These are phyloP conservation scores for Rhododendron vialii DNA, from an alignment of 148 eudicot species.

Conservation along the genomic window DNA sequence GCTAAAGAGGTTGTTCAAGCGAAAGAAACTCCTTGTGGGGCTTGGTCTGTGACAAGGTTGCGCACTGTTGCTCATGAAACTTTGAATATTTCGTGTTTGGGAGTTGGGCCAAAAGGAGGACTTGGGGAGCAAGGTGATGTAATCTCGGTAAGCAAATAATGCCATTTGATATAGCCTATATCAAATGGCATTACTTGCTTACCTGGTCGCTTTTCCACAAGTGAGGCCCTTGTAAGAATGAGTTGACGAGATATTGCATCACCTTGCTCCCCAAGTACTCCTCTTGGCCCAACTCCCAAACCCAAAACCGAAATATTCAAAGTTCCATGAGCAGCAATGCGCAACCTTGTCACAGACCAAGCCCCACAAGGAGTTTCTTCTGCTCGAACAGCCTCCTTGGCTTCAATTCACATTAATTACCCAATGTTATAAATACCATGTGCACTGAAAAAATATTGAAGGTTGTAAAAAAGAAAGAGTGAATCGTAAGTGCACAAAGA, in stretches of 20 bases:
- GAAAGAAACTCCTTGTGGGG: constrained; percentile 92
- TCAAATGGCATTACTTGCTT: constrained; percentile 19
- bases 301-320: constrained; percentile 66
- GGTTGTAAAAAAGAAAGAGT: constrained; percentile 2
- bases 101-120: constrained; percentile 91
- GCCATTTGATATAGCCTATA: neutral
- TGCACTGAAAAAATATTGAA: constrained; percentile 7
- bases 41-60: constrained; percentile 91
- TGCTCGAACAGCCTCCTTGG: constrained; percentile 93
- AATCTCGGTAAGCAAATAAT: too few species aligned
- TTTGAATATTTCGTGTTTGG: constrained; percentile 55
- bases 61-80: constrained; percentile 38
- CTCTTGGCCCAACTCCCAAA: constrained; percentile 82
- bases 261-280: constrained; percentile 93
- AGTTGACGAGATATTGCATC: constrained; percentile 94
- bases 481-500: neutral
- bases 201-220: constrained; percentile 96
- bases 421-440: neutral
- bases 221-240: constrained; percentile 81
- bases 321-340: constrained; percentile 90
- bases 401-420: constrained; percentile 36
- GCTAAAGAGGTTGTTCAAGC: constrained; percentile 96
- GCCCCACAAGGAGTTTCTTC: constrained; percentile 93
- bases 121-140: constrained; percentile 56
- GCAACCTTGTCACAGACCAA: constrained; percentile 93